phyloP scores from a whole-genome alignment of 352 stramenopile species.

The Pythium graminicola region DNA sequence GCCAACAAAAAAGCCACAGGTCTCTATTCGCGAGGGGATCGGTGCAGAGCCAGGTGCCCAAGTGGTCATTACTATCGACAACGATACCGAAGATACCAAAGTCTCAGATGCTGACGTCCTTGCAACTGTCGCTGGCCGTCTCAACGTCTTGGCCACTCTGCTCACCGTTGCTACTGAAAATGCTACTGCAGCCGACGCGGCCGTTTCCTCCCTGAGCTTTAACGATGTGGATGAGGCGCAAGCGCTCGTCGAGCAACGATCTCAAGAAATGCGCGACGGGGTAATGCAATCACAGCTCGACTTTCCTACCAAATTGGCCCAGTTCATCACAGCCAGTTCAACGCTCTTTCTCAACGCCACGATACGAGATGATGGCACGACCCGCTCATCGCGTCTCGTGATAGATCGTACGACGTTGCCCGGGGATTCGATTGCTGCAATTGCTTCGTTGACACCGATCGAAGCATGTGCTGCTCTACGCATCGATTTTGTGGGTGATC shows the following conservation, averaged over 20 bases:
- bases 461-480: conserved; percentile 13
- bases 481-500: conserved; percentile 65
- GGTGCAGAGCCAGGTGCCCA: neutral
- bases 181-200: neutral
- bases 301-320: conserved; percentile 15
- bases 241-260: too few relatives aligned
- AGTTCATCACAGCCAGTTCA: conserved; percentile 9
- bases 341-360: conserved; percentile 4
- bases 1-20: neutral
- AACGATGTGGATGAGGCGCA: conserved; percentile 7
- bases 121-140: neutral
- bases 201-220: neutral
- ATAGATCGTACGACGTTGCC: neutral
- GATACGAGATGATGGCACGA: neutral
- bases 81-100: neutral
- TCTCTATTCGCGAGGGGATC: too few relatives aligned
- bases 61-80: neutral
- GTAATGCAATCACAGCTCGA: conserved; percentile 4
- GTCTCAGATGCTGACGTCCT: neutral
- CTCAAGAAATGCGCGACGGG: conserved; percentile 2
- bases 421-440: neutral
- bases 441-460: neutral
- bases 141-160: neutral
- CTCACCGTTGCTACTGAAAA: neutral
- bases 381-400: neutral